Base-by-base conservation (phyloP, 2,329 filamentous ascomycete species). In the Neopestalotiopsis sp. region DNA sequence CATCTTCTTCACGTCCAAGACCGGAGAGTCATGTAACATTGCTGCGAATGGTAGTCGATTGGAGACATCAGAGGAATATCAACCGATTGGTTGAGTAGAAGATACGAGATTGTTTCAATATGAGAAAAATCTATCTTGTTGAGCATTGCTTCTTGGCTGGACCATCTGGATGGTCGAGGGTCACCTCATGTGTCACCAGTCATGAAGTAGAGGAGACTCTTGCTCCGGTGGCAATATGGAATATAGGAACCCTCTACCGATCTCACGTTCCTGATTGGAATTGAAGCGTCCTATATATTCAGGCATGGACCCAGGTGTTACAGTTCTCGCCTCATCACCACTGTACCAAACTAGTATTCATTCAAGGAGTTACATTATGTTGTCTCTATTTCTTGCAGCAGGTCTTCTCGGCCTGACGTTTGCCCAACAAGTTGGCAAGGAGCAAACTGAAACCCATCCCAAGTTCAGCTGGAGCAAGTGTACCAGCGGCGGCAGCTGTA, bases 381-480 rank as follows among this genome's bases (percentile, higher is more conserved):
- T 78, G 72, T 71, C 77, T 64, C 73, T 78, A 62, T 73, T 73
- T 65, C 70, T 76, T 40, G 72, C 74, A 66, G 78, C 79, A 69
- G 66, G 56, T 34, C 75, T 85, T 68, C 71, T 83, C 66, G 80
- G 81, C 68, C 70, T 81, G 58, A 80, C 79, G 58, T 74, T 77
- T 24, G 80, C 81, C 70, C 85, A 87, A 72, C 79, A 82, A 71
- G 81, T 82, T 56, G 84, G 84, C 69, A 82, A 76, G 20, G 70
- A 80, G 71, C 75, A 77, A 68, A 73, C 74, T 6, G 84, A 86
- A 71, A 79, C 77, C 49, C 86, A 87, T 73, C 86, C 85, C 63
- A 76, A 81, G 66, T 75, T 88, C 72, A 82, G 76, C 70, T 85
- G 83, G 81, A 79, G 84, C 74, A 81, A 81, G 72, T 88, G 85